A percentile compares a stretch with the other conserved stretches of the same genome.
Conservation (phyloP, 2,329 filamentous ascomycete species). For the Aspergillus ochraceoroseus region DNA sequence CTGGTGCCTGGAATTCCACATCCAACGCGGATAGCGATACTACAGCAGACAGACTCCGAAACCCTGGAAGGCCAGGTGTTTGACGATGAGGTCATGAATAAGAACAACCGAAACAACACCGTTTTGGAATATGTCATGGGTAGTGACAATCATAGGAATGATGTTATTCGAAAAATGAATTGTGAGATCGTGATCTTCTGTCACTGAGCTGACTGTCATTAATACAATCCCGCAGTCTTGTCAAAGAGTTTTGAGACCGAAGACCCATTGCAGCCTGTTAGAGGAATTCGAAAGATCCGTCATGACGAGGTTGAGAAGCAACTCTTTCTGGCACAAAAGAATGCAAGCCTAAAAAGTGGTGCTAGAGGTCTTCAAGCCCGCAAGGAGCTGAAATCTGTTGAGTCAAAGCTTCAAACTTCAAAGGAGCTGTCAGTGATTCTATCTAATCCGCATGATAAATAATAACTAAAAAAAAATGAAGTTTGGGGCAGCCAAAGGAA, state of each 20-base stretch:
- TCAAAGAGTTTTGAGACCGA: constrained; percentile 56
- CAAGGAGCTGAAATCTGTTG: constrained; percentile 66
- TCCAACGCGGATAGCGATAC: constrained; percentile 59
- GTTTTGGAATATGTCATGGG: constrained; percentile 64
- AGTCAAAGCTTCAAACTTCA: constrained; percentile 61
- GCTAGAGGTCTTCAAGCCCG: constrained; percentile 68
- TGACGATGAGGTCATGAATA: constrained; percentile 14
- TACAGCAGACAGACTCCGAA: constrained; percentile 60
- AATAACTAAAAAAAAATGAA: constrained; percentile 11
- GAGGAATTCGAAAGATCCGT: constrained; percentile 57
- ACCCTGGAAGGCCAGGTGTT: constrained; percentile 22
- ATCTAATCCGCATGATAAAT: neutral
- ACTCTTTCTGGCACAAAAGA: constrained; percentile 66
- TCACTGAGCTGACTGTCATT: neutral
- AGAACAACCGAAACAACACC: constrained; percentile 34
- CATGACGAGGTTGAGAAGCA: constrained; percentile 59
- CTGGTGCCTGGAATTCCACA: constrained; percentile 71
- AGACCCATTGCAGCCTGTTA: constrained; percentile 56
- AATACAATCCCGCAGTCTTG: constrained; percentile 43
- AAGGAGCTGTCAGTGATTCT: constrained; percentile 45
- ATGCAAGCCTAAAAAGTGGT: constrained; percentile 69
- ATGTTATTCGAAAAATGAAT: constrained; percentile 57
- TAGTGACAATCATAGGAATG: constrained; percentile 48
- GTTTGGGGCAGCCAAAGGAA: constrained; percentile 50
- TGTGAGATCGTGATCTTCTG: constrained; percentile 38